Percentiles rank a stretch among this genome's conserved stretches.
Conservation (phyloP, 2,329 filamentous ascomycete species). For the Simplicillium aogashimaense region DNA sequence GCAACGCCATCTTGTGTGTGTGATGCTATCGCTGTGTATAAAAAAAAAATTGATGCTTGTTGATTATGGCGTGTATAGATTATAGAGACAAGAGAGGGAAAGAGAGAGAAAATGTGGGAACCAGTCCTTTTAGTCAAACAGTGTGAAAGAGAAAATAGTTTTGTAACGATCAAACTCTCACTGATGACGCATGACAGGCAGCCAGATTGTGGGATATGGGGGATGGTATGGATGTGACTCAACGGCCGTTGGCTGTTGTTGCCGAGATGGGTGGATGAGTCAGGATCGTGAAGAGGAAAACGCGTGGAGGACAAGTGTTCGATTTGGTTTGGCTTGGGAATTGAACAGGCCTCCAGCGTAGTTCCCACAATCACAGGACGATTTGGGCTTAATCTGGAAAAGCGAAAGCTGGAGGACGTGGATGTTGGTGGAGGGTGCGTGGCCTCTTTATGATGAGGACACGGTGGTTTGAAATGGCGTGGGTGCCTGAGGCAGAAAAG, state of each 20-base stretch:
- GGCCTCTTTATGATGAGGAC: conserved; percentile 24
- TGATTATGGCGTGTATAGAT: conserved; percentile 7
- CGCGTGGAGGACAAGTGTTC: conserved; percentile 17
- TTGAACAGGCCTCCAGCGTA: conserved; percentile 3
- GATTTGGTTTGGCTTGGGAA: conserved; percentile 5
- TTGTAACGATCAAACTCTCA: background rate
- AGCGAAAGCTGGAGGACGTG: background rate
- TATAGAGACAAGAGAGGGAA: conserved; percentile 3
- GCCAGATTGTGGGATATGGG: background rate
- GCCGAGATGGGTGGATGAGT: conserved; percentile 10
- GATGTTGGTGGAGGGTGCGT: conserved; percentile 12
- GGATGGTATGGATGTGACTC: conserved; percentile 4
- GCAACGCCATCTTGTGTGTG: too few relatives aligned
- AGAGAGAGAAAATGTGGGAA: conserved; percentile 2
- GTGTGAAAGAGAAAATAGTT: conserved; percentile 11
- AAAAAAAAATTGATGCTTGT: conserved; percentile 4
- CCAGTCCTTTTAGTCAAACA: conserved; percentile 2
- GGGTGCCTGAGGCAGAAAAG: conserved; percentile 19
- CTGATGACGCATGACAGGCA: conserved; percentile 8
- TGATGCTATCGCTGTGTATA: conserved; percentile 12
- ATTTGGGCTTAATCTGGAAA: background rate
- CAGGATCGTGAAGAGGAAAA: conserved; percentile 7
- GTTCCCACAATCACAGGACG: background rate
- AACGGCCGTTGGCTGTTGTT: conserved; percentile 4
- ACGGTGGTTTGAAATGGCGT: conserved; percentile 10